phyloP scores from a whole-genome alignment of 495 filamentous ascomycete species.

The Poronia punctata region DNA sequence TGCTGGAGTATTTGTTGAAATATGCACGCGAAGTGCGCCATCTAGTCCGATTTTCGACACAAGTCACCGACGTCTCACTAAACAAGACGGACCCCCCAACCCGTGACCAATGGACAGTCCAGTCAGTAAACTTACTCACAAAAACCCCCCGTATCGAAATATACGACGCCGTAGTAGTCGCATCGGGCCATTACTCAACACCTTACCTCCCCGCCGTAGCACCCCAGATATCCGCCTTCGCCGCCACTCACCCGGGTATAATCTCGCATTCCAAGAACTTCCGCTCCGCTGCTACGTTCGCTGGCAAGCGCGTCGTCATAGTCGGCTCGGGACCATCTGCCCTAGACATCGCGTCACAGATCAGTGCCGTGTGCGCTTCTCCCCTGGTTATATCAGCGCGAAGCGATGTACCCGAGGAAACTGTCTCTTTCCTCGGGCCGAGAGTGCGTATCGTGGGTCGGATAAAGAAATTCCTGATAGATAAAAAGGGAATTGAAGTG shows the following conservation, averaged over 20 bases:
- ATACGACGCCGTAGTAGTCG: constrained; percentile 81
- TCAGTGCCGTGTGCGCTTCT: constrained; percentile 40
- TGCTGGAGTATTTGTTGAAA: constrained; percentile 64
- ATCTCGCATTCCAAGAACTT: constrained; percentile 83
- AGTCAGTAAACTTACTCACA: constrained; percentile 32
- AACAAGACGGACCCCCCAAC: constrained; percentile 9
- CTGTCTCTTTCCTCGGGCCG: constrained; percentile 20
- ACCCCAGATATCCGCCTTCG: constrained; percentile 36
- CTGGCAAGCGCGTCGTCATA: constrained; percentile 50
- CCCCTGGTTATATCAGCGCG: constrained; percentile 39
- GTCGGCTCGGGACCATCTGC: constrained; percentile 77
- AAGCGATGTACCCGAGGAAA: constrained; percentile 24
- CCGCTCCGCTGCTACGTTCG: constrained; percentile 52
- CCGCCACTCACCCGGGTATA: constrained; percentile 50
- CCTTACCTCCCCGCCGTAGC: constrained; percentile 57
- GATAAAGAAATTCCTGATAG: constrained; percentile 35
- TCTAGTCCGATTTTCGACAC: constrained; percentile 36
- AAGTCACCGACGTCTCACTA: constrained; percentile 32
- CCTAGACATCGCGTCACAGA: constrained; percentile 72
- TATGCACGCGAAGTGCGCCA: constrained; percentile 61
- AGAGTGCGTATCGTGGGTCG: constrained; percentile 27
- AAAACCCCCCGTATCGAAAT: constrained; percentile 32
- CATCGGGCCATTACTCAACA: constrained; percentile 72
- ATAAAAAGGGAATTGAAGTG: constrained; percentile 30
- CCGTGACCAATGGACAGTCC: constrained; percentile 40